These are phyloP conservation scores for Globisporangium nunn DNA, from an alignment of 352 stramenopile species.

Conservation along the genomic window DNA sequence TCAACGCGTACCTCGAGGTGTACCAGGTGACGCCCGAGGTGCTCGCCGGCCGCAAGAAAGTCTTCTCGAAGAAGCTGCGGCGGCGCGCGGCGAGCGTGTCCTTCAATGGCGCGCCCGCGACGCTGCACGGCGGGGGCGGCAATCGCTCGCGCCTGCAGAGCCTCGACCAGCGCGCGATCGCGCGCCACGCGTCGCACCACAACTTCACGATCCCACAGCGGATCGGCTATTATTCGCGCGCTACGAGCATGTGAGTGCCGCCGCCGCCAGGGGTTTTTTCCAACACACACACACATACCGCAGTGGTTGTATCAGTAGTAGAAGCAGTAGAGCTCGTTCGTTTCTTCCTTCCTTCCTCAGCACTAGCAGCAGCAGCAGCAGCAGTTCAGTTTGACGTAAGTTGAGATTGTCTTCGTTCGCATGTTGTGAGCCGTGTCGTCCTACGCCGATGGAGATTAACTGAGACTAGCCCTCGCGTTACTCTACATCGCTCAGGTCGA, in stretches of 20 bases:
- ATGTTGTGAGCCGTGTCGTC: too few relatives aligned
- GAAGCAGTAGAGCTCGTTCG: neutral
- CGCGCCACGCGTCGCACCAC: slow-evolving; percentile 7
- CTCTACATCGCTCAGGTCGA: too few relatives aligned
- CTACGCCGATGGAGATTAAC: too few relatives aligned
- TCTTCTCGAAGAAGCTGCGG: slow-evolving; percentile 8
- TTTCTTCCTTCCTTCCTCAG: too few relatives aligned
- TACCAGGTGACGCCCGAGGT: slow-evolving; percentile 29
- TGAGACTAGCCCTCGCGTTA: too few relatives aligned
- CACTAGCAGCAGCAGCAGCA: too few relatives aligned
- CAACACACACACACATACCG: too few relatives aligned
- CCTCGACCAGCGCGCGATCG: slow-evolving; percentile 7
- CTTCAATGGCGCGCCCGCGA: slow-evolving; percentile 5
- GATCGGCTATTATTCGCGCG: slow-evolving; percentile 6
- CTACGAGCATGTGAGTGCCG: slow-evolving; percentile 6
- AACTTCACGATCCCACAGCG: slow-evolving; percentile 11
- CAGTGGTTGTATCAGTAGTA: neutral
- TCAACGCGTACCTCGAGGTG: slow-evolving; percentile 32
- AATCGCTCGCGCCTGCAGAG: slow-evolving; percentile 5
- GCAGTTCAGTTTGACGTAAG: neutral
- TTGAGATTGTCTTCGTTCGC: neutral
- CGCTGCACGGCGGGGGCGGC: neutral
- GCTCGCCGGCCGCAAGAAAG: slow-evolving; percentile 8
- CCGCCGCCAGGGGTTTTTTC: too few relatives aligned
- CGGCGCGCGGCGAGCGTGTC: slow-evolving; percentile 6